Evolutionary conservation across 768 basidiomycete species (phyloP), one percentile per base, ranked within the genome.

Genomic region (Boletus bicolor): DNA sequence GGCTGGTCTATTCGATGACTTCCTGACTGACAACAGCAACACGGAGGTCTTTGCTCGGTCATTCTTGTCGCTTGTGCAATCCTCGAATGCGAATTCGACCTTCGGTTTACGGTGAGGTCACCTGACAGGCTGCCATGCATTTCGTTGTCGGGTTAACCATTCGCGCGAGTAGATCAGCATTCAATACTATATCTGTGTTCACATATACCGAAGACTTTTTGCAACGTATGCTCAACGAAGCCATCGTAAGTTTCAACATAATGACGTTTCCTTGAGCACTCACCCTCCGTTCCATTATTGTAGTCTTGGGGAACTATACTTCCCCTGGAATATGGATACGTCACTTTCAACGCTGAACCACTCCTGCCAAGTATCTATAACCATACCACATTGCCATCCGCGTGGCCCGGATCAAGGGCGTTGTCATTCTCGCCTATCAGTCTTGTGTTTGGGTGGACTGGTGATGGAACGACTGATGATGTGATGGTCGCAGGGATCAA

Each of bases 311-410:
- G 81, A 17, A 53, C 56, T 6, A 51, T 50, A 6, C 65, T 77
- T n/a, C 57, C 72, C 32, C 56, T 74, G 26, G 57, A 70, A 19
- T 70, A 74, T 52, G 73, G 78, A 46, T 76, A 75, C 1, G 67
- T 74, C 47, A 68, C 72, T 37, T 82, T 83, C 62, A 76, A 74
- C 46, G 73, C 81, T 43, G 82, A 85, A 54, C 80, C 81, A 1
- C 77, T 83, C 73, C 70, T 81, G 1, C 66, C 78, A 0, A 60
- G 61, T 45, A 53, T 77, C 49, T 76, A 77, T 56, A 68, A 68
- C 7, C 77, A 78, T 56, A 75, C 64, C 35, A 51, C 67, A 32
- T 66, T 62, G 11, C 54, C 68, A 0, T 74, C 79, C 19, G 83
- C 83, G 4, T 84, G 76, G 66, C 82, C 81, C 2, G 76, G 77